Base-by-base conservation (phyloP, 306 rosid species). In the Amphicarpaea edgeworthii region DNA sequence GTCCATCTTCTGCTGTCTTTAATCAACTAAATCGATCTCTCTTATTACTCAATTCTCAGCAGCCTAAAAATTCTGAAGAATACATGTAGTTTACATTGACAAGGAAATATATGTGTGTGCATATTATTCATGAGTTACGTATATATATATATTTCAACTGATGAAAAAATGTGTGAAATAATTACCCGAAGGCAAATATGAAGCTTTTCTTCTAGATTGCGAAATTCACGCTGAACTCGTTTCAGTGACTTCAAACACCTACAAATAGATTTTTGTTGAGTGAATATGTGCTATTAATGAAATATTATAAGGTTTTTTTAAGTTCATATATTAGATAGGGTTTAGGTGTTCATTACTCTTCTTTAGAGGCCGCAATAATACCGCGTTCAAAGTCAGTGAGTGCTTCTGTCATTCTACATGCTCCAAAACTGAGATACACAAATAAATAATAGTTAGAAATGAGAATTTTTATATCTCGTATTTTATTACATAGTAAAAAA, bases 171-270 rank as follows among this genome's bases (percentile, higher is more conserved):
- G 6, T 40, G 28, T 17, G 16, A n/a, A 60, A 46, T 8, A 8
- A 37, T 80, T 68, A 81, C 85, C 85, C 70, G 54, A 43, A 81
- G 72, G 58, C 71, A 59, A 42, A 1, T 2, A 20, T 76, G 77
- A 51, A 81, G 77, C 28, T 53, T 81, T 63, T 11, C 69, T 77
- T 76, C 68, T 3, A 81, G 15, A 19, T 4, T 19, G 14, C 15
- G 0, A 20, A 14, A 70, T 62, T 81, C 78, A 12, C 53, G 38
- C 7, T 70, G 19, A 47, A 54, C 69, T 81, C 2, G 38, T 19
- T 69, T 61, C 74, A 81, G 7, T 76, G 73, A 78, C 17, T 41
- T 62, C 41, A 12, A 1, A 54, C 85, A 76, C 38, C 85, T 81
- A 2, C 41, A 75, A 58, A 63, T 21, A 32, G 41, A 54, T 63